Evolutionary conservation across 805 yeast species (phyloP), one percentile per base, ranked within the genome.

Genomic region (Blastobotrys muscicola): DNA sequence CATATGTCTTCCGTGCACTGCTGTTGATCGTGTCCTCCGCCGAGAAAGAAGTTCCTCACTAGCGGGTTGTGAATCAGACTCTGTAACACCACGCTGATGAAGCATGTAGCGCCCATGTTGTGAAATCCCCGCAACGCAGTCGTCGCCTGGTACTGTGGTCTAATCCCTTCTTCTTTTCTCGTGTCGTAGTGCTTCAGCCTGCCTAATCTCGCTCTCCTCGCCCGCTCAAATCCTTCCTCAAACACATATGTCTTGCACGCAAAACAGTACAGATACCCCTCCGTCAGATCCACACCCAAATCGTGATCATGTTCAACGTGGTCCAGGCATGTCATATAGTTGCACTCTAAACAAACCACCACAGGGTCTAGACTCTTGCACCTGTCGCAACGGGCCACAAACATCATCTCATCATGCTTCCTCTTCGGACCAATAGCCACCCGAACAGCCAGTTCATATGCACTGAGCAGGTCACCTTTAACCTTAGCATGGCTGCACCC

Each of bases 91-190:
- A 90, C 82, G 52, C 95, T 84, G 85, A 92, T 90, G 66, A 86
- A 92, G 66, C 99, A 92, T 0, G 98, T 92, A 0, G 98, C 84
- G 0, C 99, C 99, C 80, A 90, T 78, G 60, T 90, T 90, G 41
- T 86, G 80, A 52, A 92, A 76, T 2, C 98, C 98, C 42, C 83
- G 74, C 14, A 92, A 66, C 0, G 97, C 97, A n/a, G 79, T 73
- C 4, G 76, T 69, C 1, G 89, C 82, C 42, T 72, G 72, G 52
- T 57, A 63, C 14, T 67, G 50, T 2, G 85, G 84, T 7, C 36
- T 6, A 10, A 31, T 16, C 29, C 49, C 43, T 7, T n/a, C 15
- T n/a, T 12, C 29, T 23, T 38, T 32, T 10, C 16, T 33, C 32
- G 35, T 12, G 36, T 26, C 11, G 23, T 20, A 12, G 20, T 41